Conservation (phyloP, 441 rosid species). For the Syzygium malaccense region DNA sequence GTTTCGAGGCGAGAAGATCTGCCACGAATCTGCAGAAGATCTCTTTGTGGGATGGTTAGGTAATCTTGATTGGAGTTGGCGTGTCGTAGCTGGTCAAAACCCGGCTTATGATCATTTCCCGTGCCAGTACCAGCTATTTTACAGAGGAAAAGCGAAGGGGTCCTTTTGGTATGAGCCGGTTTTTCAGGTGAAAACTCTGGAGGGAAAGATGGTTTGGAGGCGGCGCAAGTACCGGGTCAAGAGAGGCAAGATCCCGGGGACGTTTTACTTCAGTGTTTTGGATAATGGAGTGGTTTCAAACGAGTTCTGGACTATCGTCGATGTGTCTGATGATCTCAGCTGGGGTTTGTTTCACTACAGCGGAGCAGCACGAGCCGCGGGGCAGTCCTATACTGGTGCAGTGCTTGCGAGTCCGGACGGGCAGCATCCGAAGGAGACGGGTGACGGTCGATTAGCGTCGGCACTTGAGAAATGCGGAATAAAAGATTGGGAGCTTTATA, state of each 20-base stretch:
- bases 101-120: conserved; percentile 97
- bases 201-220: conserved; percentile 73
- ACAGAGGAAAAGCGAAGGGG: conserved; percentile 86
- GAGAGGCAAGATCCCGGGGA: conserved; percentile 59
- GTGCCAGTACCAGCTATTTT: conserved; percentile 84
- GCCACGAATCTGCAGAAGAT: conserved; percentile 72
- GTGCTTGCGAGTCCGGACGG: conserved; percentile 87
- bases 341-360: conserved; percentile 89
- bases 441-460: conserved; percentile 27
- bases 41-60: conserved; percentile 91
- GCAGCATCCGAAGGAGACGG: conserved; percentile 43
- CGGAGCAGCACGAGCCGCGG: conserved; percentile 88
- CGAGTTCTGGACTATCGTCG: conserved; percentile 81
- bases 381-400: conserved; percentile 85
- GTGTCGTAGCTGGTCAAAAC: conserved; percentile 85
- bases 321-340: conserved; percentile 70
- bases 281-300: conserved; percentile 93
- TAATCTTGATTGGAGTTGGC: conserved; percentile 79
- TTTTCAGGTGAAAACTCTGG: conserved; percentile 72
- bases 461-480: conserved; percentile 74
- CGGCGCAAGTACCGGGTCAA: conserved; percentile 77
- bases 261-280: conserved; percentile 69
- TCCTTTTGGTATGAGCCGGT: conserved; percentile 94
- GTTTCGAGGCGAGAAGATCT: conserved; percentile 50
- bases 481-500: conserved; percentile 80